A percentile compares a stretch with the other conserved stretches of the same genome.
Evolutionary conservation across 768 basidiomycete genomes (phyloP).

Genomic region (Lactarius psammicola): DNA sequence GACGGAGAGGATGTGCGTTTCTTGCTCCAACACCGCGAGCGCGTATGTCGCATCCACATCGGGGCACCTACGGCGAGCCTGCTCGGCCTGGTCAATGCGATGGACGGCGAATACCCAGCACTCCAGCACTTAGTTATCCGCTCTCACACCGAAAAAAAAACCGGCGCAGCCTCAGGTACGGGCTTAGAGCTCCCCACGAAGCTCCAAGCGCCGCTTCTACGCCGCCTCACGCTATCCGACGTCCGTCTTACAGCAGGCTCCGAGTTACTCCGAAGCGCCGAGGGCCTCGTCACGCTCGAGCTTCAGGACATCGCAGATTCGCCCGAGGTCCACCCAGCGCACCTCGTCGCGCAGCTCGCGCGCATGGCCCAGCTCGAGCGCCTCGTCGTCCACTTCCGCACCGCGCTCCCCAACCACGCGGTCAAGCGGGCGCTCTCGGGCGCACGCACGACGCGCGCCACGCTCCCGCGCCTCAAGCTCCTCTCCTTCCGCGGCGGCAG

Average conservation of each 20-base stretch:
- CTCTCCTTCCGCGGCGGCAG: constrained; percentile 12
- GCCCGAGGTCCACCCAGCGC: neutral
- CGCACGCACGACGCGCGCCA: neutral
- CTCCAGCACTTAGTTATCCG: neutral
- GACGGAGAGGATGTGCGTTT: neutral
- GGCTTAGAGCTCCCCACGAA: neutral
- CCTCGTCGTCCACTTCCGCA: constrained; percentile 8
- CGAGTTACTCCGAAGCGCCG: neutral
- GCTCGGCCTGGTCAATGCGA: neutral
- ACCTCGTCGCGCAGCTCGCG: constrained; percentile 1
- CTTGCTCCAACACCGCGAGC: constrained; percentile 4
- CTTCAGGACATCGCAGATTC: neutral
- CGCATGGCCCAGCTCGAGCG: constrained; percentile 9
- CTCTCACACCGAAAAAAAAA: neutral
- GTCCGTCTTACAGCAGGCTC: neutral
- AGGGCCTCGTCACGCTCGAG: neutral
- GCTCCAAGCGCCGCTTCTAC: neutral
- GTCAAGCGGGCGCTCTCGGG: neutral
- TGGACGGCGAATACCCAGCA: constrained; percentile 9
- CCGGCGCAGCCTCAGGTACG: neutral
- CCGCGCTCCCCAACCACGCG: neutral
- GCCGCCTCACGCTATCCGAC: constrained; percentile 1
- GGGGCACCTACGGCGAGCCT: neutral
- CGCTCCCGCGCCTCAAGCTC: neutral
- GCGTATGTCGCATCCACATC: constrained; percentile 13